Evolutionary conservation across 805 yeast genomes (phyloP).

Genomic region (Metschnikowia gelsemii): DNA sequence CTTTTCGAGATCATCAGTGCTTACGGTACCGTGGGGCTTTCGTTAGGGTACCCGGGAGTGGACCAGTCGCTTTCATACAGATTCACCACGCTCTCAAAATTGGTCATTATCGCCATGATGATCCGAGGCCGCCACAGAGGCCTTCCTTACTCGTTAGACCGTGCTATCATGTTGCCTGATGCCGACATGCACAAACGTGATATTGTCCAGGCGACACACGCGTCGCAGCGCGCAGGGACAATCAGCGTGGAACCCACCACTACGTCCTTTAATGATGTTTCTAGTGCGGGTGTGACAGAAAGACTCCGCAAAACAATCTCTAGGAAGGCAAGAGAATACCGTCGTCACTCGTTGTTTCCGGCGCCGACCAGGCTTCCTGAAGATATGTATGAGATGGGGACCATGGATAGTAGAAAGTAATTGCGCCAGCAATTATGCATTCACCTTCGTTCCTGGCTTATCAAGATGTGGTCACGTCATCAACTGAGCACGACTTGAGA

Average conservation of each 20-base stretch:
- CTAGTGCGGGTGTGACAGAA: constrained; percentile 13
- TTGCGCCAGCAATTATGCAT: too few relatives aligned
- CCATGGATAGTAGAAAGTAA: constrained; percentile 2
- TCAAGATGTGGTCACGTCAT: too few relatives aligned
- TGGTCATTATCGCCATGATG: constrained; percentile 86
- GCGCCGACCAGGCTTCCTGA: constrained; percentile 21
- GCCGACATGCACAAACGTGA: constrained; percentile 64
- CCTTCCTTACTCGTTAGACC: constrained; percentile 85
- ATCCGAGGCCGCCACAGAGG: constrained; percentile 97
- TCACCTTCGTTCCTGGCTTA: too few relatives aligned
- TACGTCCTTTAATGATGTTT: constrained; percentile 11
- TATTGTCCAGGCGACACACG: constrained; percentile 55
- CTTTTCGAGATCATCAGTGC: constrained; percentile 92
- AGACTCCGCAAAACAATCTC: constrained; percentile 13
- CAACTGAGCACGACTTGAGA: too few relatives aligned
- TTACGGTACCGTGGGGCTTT: constrained; percentile 93
- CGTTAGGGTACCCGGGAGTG: constrained; percentile 74
- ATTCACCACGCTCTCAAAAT: constrained; percentile 71
- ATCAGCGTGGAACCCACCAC: constrained; percentile 17
- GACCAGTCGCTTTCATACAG: constrained; percentile 71
- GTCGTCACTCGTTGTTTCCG: constrained; percentile 20
- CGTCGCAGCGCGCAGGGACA: constrained; percentile 28
- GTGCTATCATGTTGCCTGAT: constrained; percentile 87
- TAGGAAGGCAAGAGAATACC: constrained; percentile 16
- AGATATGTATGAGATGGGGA: constrained; percentile 13